These are phyloP conservation scores for Sarocladiaceae sp. DNA, from an alignment of 2,329 filamentous ascomycete species.

Conservation along the genomic window DNA sequence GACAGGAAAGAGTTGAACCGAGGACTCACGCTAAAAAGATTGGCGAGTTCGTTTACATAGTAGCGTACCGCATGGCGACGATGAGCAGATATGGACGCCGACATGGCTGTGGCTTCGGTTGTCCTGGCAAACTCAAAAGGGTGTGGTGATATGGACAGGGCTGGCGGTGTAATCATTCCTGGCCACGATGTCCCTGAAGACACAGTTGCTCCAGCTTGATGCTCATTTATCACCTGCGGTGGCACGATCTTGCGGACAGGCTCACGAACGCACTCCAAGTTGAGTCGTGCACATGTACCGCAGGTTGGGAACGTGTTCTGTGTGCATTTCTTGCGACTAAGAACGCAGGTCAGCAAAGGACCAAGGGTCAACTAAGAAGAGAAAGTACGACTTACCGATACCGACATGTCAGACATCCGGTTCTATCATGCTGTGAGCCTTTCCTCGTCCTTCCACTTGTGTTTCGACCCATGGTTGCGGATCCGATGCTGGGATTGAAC, in stretches of 20 bases:
- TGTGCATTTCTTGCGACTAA: conserved; percentile 14
- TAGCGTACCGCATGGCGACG: background rate
- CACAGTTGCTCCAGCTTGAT: background rate
- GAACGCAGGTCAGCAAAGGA: background rate
- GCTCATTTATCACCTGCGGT: background rate
- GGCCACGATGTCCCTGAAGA: background rate
- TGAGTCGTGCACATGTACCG: conserved; percentile 13
- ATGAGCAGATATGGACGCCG: background rate
- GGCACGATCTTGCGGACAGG: conserved; percentile 13
- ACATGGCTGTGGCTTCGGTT: background rate
- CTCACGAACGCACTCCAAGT: conserved; percentile 13
- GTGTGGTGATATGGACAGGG: background rate
- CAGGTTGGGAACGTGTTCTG: conserved; percentile 14
- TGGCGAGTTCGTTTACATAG: background rate
- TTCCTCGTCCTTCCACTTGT: conserved; percentile 3
- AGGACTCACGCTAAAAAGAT: background rate
- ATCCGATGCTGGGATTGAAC: no score
- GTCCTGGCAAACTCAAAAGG: background rate
- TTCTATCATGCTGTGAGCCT: conserved; percentile 15
- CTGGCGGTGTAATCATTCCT: background rate
- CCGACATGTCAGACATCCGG: conserved; percentile 15
- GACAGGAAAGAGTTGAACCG: background rate
- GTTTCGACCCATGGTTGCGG: background rate
- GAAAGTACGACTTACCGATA: conserved; percentile 11
- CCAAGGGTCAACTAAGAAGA: background rate